Evolutionary conservation across 2,329 filamentous ascomycete genomes (phyloP), one percentile per base, ranked within the genome.

Genomic region (Colletotrichum trifolii): DNA sequence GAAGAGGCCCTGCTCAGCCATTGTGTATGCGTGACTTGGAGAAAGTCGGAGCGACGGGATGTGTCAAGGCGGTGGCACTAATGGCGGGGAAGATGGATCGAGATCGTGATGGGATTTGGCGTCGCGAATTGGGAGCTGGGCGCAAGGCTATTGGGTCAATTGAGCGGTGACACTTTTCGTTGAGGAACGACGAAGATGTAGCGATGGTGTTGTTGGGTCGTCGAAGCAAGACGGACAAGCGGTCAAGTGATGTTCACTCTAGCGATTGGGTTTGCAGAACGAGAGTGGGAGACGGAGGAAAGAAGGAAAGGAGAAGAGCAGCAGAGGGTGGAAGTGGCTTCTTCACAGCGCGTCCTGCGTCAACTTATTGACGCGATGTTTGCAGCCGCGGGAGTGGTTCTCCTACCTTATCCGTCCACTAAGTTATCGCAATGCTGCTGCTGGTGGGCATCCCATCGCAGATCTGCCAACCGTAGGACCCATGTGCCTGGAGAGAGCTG

Each of bases 1-100:
- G 85, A 97, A 97, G 76, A 97, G 91, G 40, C 88, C 90, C 70
- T 86, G 80, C 53, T 82, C 76, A 39, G 67, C 59, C 65, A 67
- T 68, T 46, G 47, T 45, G 48, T 39, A 48, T 17, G 42, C 46
- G 38, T 15, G 13, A 45, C 42, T 15, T 40, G 38, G 38, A 13
- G 38, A 13, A 40, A 3, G 38, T 40, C 9, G 38, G 9, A 40
- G 13, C 9, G 38, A 40, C 38, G 38, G 1, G 38, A 13, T 40
- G 9, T 40, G 38, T 40, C 38, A 8, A 40, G 9, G 9, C 38
- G 38, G 8, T n/a, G n/a, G 5, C n/a, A 17, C 10, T 10, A 9
- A 46, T 46, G 15, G 43, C 13, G 42, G 13, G 11, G 42, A 43
- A 46, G 25, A 25, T 8, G 35, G 38, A 48, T 35, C 11, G 17